phyloP scores from a whole-genome alignment of 441 rosid species.

The Daphne laureola region DNA sequence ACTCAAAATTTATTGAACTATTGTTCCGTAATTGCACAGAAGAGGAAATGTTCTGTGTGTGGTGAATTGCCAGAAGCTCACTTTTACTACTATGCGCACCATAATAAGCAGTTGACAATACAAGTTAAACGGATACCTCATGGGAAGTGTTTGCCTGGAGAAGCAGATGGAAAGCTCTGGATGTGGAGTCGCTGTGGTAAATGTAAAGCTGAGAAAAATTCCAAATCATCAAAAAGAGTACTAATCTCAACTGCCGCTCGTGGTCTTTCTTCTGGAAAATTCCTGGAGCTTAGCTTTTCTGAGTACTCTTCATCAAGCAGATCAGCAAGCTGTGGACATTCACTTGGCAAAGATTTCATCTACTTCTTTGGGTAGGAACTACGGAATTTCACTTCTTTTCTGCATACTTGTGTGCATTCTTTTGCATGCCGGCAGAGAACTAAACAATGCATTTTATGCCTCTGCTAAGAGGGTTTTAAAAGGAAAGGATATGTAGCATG shows the following conservation, averaged over 20 bases:
- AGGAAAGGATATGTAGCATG: too few species aligned
- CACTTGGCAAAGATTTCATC: slow-evolving; percentile 61
- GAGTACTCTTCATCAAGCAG: slow-evolving; percentile 34
- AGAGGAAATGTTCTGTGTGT: slow-evolving; percentile 50
- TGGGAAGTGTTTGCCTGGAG: slow-evolving; percentile 51
- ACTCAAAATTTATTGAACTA: background rate
- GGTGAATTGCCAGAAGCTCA: slow-evolving; percentile 75
- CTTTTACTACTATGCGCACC: slow-evolving; percentile 78
- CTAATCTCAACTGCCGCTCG: slow-evolving; percentile 69
- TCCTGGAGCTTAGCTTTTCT: slow-evolving; percentile 88
- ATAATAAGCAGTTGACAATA: slow-evolving; percentile 69
- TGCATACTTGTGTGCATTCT: too few species aligned
- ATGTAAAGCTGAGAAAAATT: slow-evolving; percentile 52
- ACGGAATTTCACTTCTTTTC: background rate
- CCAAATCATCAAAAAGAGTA: slow-evolving; percentile 73
- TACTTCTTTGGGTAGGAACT: slow-evolving; percentile 88
- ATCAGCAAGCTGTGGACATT: slow-evolving; percentile 76
- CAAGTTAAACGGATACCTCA: slow-evolving; percentile 51
- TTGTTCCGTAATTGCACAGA: slow-evolving; percentile 36
- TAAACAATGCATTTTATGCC: too few species aligned
- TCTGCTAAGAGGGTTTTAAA: too few species aligned
- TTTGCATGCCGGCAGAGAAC: too few species aligned
- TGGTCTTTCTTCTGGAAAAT: slow-evolving; percentile 86
- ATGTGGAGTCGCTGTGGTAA: slow-evolving; percentile 95
- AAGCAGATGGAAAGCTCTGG: slow-evolving; percentile 81